Evolutionary conservation across 2,329 filamentous ascomycete genomes (phyloP).

Genomic region (Cryphonectria parasitica): DNA sequence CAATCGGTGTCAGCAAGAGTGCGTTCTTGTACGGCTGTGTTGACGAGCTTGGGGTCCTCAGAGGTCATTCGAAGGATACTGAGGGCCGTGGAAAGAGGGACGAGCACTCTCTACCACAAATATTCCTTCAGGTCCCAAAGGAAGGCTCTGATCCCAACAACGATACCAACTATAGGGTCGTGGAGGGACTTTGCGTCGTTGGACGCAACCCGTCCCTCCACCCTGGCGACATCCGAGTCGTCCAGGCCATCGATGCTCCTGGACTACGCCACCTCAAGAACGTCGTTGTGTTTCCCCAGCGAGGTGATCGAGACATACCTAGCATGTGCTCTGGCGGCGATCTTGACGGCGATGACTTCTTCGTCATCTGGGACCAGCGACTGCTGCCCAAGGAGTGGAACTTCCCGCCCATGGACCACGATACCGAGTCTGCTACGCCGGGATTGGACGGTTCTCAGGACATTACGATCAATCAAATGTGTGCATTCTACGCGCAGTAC

Average conservation of each 20-base stretch:
- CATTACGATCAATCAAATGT: slow-evolving; percentile 75
- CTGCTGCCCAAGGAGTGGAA: slow-evolving; percentile 75
- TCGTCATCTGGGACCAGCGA: slow-evolving; percentile 85
- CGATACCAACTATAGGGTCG: slow-evolving; percentile 61
- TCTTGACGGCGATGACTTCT: slow-evolving; percentile 93
- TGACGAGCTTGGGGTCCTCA: slow-evolving; percentile 78
- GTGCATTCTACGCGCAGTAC: slow-evolving; percentile 85
- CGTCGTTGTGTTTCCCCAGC: slow-evolving; percentile 84
- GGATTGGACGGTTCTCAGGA: slow-evolving; percentile 42
- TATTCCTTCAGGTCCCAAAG: slow-evolving; percentile 79
- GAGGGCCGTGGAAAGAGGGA: slow-evolving; percentile 39
- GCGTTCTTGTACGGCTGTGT: slow-evolving; percentile 88
- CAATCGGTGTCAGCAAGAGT: slow-evolving; percentile 78
- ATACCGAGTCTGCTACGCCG: slow-evolving; percentile 32
- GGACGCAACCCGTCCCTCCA: slow-evolving; percentile 94
- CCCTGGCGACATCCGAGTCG: slow-evolving; percentile 87
- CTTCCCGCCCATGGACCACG: slow-evolving; percentile 76
- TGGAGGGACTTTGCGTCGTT: slow-evolving; percentile 79
- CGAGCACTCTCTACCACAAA: slow-evolving; percentile 68
- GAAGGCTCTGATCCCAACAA: slow-evolving; percentile 49
- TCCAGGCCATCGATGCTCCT: slow-evolving; percentile 77
- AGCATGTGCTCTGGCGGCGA: slow-evolving; percentile 97
- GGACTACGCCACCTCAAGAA: slow-evolving; percentile 77
- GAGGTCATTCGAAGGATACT: slow-evolving; percentile 66
- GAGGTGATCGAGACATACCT: slow-evolving; percentile 80